Percentiles rank a stretch among this genome's conserved stretches.
These are phyloP conservation scores for Coniochaeta ligniaria DNA, from an alignment of 2,329 filamentous ascomycete species.

Conservation along the genomic window DNA sequence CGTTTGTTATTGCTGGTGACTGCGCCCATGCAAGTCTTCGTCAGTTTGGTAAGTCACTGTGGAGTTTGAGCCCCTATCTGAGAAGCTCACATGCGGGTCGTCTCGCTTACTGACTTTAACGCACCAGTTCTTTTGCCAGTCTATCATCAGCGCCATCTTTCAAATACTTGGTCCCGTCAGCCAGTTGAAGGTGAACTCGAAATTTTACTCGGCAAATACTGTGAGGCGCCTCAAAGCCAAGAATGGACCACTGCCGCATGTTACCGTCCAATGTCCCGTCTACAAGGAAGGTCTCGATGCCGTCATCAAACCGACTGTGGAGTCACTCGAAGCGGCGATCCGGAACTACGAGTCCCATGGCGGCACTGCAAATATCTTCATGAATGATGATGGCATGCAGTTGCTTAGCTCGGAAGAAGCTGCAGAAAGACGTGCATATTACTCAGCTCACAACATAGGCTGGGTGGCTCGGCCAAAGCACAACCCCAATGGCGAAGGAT, in stretches of 20 bases:
- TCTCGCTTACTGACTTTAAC: no score
- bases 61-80: no score
- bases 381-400: constrained; percentile 59
- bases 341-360: constrained; percentile 40
- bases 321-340: constrained; percentile 40
- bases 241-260: constrained; percentile 21
- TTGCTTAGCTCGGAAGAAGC: constrained; percentile 35
- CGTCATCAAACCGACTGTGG: constrained; percentile 41
- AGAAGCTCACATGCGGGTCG: no score
- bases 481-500: constrained; percentile 32
- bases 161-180: constrained; percentile 43
- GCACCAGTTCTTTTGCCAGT: constrained; percentile 40
- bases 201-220: constrained; percentile 34
- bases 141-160: constrained; percentile 28
- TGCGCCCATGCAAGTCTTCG: no score
- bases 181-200: constrained; percentile 32
- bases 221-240: constrained; percentile 18
- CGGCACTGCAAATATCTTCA: constrained; percentile 43
- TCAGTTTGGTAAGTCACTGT: no score
- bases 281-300: constrained; percentile 32
- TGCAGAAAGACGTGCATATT: constrained; percentile 36
- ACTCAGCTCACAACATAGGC: constrained; percentile 40
- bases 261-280: constrained; percentile 38
- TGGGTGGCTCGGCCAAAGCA: constrained; percentile 40
- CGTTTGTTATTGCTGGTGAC: no score